Evolutionary conservation across 1,139 yeast species (phyloP), one percentile per base, ranked within the genome.

Genomic region (Diutina ranongensis): DNA sequence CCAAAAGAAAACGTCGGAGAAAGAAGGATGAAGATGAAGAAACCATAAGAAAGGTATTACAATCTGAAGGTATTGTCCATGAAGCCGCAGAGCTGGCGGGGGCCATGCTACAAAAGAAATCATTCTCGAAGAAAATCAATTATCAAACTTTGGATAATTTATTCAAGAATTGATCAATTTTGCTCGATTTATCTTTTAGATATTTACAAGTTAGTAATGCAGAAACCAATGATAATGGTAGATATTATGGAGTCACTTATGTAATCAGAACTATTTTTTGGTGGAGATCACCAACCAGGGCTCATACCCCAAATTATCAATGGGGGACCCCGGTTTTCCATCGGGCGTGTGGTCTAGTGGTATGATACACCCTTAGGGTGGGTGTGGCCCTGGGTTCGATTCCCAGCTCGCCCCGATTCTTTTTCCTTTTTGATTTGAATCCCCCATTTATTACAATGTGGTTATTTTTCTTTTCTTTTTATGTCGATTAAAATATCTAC

Each of bases 81-180:
- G 42, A 25, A 3, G 32, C 42, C 10, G 42, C 42, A 3, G 42
- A 38, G 20, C 42, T 12, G 31, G 42, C 42, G 8, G 42, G 42
- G 15, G 16, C 42, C 9, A 78, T 84, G 79, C 60, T 85, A 46
- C 76, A 77, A 51, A 78, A 77, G 60, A 80, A 84, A 53, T 71
- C 84, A 3, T 80, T 83, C 52, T 85, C 96, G 25, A 84, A 80
- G 65, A 89, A 89, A 67, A 83, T 89, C 60, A 89, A 89, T 60
- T 89, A 89, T 60, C 80, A 74, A 45, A 87, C 89, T 3, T 74
- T 87, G 48, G 81, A 79, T 49, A 78, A 73, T 48, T 68, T 87
- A 51, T 84, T 85, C 51, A 59, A 51, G 40, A n/a, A n/a, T n/a
- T n/a, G n/a, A n/a, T n/a, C n/a, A n/a, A n/a, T n/a, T n/a, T n/a